These are phyloP conservation scores for Kazachstania bromeliacearum DNA, from an alignment of 805 yeast genomes.

Conservation along the genomic window DNA sequence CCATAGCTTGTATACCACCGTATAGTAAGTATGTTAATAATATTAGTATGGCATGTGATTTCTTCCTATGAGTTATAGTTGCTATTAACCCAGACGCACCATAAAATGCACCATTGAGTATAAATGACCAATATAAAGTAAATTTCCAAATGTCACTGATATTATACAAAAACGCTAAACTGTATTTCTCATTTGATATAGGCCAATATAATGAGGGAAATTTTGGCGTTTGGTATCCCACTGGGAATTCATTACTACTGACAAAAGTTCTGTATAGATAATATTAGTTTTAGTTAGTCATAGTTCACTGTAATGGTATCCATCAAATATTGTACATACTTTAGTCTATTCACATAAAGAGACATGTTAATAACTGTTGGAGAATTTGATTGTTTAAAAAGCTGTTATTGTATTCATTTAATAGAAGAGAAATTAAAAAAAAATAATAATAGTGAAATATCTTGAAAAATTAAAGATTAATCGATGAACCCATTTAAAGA, in stretches of 20 bases:
- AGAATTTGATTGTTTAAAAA: no score
- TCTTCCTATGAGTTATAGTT: conserved; percentile 37
- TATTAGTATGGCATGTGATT: conserved; percentile 34
- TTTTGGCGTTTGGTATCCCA: conserved; percentile 68
- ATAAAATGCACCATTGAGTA: conserved; percentile 56
- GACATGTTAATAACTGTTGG: no score
- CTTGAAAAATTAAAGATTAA: no score
- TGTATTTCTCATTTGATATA: conserved; percentile 29
- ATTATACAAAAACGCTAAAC: conserved; percentile 53
- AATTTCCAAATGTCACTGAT: conserved; percentile 70
- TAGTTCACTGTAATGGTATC: no score
- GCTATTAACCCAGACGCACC: conserved; percentile 57
- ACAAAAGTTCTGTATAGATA: conserved; percentile 28
- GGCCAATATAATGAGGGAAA: conserved; percentile 85
- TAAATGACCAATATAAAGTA: conserved; percentile 73
- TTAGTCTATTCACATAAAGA: conserved; percentile 1
- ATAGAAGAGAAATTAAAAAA: no score
- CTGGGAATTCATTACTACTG: conserved; percentile 51
- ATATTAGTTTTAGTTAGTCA: not conserved
- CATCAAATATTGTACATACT: not conserved
- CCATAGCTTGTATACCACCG: conserved; percentile 57
- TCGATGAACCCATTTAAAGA: no score
- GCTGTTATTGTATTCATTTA: no score
- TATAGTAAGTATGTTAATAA: conserved; percentile 38
- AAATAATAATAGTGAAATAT: no score